These are phyloP conservation scores for Neofusicoccum kwambonambiense DNA, from an alignment of 2,329 filamentous ascomycete genomes.

Conservation along the genomic window DNA sequence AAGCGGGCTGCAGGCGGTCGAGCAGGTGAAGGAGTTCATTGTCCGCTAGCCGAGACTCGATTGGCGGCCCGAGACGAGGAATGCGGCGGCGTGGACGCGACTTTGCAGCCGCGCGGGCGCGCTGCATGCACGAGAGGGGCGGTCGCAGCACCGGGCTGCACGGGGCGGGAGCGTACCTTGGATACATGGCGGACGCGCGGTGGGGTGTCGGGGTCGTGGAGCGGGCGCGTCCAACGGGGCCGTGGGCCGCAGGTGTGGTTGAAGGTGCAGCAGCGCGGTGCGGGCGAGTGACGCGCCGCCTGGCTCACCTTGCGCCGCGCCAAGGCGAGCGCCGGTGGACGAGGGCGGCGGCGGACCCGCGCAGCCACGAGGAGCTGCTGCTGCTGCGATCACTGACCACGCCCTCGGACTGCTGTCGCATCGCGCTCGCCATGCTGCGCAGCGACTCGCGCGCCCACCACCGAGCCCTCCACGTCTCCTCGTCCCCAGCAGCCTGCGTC, in stretches of 20 bases:
- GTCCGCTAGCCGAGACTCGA: conserved; percentile 11
- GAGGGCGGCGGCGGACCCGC: not conserved
- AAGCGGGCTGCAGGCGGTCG: not conserved
- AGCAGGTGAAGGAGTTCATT: not conserved
- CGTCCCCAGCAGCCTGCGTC: not conserved
- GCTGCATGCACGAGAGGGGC: not conserved
- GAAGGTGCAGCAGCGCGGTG: not conserved
- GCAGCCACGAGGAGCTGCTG: conserved; percentile 8
- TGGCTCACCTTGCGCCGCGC: not conserved
- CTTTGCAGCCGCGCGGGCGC: not conserved
- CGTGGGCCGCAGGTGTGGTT: not conserved
- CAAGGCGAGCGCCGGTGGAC: conserved; percentile 2
- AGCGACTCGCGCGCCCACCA: conserved; percentile 8
- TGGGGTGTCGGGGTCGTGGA: not conserved
- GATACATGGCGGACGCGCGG: not conserved
- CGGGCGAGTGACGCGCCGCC: not conserved
- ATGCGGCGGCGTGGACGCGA: conserved; percentile 12
- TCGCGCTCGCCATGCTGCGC: conserved; percentile 16
- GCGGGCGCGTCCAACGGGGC: not conserved
- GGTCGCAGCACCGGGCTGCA: not conserved
- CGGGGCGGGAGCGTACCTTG: conserved; percentile 8
- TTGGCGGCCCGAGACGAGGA: conserved; percentile 11
- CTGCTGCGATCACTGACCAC: not conserved
- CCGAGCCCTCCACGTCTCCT: not conserved
- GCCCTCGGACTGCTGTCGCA: not conserved